phyloP scores from a whole-genome alignment of 2,329 filamentous ascomycete species.

The Penicillium sp. region DNA sequence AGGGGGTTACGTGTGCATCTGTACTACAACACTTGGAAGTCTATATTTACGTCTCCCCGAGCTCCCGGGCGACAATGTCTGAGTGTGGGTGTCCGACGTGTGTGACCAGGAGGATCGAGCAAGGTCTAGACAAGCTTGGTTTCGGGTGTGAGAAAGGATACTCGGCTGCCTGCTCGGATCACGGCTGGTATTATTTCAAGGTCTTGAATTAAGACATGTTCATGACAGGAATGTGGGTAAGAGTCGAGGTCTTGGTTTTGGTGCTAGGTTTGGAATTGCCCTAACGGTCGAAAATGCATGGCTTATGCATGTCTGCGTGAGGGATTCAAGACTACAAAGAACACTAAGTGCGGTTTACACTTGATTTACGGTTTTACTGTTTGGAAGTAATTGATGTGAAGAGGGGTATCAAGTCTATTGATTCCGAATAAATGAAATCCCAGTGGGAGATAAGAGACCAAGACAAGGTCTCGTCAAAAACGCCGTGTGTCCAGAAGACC shows the following conservation, averaged over 20 bases:
- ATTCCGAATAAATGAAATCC: conserved; percentile 11
- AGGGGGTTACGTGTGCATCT: conserved; percentile 5
- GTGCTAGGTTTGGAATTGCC: neutral
- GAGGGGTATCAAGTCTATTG: conserved; percentile 30
- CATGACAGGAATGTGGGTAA: neutral
- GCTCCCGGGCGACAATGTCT: neutral
- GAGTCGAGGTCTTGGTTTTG: neutral
- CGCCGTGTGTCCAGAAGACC: conserved; percentile 12
- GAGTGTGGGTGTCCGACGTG: neutral
- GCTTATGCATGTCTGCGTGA: neutral
- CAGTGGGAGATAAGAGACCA: conserved; percentile 9
- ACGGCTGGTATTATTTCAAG: neutral
- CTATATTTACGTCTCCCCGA: neutral
- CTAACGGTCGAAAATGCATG: neutral
- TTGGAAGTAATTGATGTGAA: neutral
- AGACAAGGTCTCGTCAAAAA: conserved; percentile 23
- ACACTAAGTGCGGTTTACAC: neutral
- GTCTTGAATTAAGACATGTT: neutral
- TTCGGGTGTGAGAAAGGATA: neutral
- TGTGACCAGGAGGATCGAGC: neutral
- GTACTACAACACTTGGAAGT: neutral
- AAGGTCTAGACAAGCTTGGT: neutral
- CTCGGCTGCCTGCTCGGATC: neutral
- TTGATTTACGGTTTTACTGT: neutral
- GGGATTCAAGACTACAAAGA: neutral